Base-by-base conservation (phyloP, 2,329 filamentous ascomycete species). In the Coccinonectria pachysandricola region DNA sequence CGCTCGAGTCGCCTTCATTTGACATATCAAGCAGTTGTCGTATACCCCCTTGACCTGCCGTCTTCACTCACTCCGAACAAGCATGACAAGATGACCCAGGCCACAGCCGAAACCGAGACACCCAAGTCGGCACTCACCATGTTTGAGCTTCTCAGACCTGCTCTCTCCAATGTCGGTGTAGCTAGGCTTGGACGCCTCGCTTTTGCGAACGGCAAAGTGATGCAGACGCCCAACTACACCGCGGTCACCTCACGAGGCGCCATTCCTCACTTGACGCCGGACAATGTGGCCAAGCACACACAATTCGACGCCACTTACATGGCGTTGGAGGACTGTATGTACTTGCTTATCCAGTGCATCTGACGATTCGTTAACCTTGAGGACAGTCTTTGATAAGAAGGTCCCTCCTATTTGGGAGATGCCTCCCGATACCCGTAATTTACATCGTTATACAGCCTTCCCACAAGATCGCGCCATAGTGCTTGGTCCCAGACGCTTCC, bases 241-340 rank as follows among this genome's bases (percentile, higher is more conserved):
- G 78, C 75, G 26, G 65, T 81, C 39, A 81, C 82, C 3, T 95
- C 91, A 17, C 72, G 91, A 45, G 91, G 91, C 12, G 73, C 72
- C 2, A 63, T 96, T 18, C 86, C 91, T 26, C 91, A 98, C 58
- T 59, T 98, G 38, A 82, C 87, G 3, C 87, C 86, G 19, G 91
- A 98, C 60, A 80, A 80, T 35, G 64, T 91, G 39, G 53, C 58
- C 20, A 76, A 73, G 29, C 64, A 79, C 44, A 75, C 77, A 1
- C 52, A 68, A 5, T 64, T 92, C 32, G 61, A 63, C 15, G 81
- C 80, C 14, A 65, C 83, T 3, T 93, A 93, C 50, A 63, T 91
- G 46, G 83, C 80, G 1, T 60, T 96, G 15, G 91, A 98, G 64
- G 91, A 98, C 55, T 96, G 91, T 95, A 66, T 56, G 81, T 56